phyloP scores from a whole-genome alignment of 208 protist genomes.

The Leptomonas seymouri region DNA sequence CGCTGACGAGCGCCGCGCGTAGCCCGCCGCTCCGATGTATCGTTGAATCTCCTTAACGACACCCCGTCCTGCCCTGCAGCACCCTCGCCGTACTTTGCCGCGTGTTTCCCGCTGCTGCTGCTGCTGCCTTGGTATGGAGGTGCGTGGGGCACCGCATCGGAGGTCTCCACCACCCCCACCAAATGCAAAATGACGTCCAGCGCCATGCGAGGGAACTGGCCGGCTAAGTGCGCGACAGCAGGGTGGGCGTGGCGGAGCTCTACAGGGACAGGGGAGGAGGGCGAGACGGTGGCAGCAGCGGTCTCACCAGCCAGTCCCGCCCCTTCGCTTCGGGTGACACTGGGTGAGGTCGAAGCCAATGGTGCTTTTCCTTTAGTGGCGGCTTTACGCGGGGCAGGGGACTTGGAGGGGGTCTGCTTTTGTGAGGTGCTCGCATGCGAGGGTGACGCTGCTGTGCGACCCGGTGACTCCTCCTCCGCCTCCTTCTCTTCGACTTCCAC shows the following conservation, averaged over 20 bases:
- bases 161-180: constrained; percentile 14
- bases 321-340: not conserved
- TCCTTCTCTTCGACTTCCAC: not conserved
- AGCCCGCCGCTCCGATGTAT: constrained; percentile 6
- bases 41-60: constrained; percentile 1
- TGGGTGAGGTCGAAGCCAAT: not conserved
- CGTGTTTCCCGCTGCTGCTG: not conserved
- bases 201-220: constrained; percentile 35
- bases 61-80: not conserved
- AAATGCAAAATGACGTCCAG: constrained; percentile 23
- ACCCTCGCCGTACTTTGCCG: not conserved
- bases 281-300: too few species aligned
- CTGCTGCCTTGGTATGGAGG: not conserved
- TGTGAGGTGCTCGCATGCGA: not conserved
- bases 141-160: constrained; percentile 12
- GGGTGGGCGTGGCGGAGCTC: constrained; percentile 25
- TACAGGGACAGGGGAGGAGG: not conserved
- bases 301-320: not conserved
- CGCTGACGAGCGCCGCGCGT: not conserved
- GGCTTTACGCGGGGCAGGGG: not conserved
- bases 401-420: not conserved
- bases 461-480: not conserved
- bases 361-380: constrained; percentile 1
- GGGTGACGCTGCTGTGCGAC: not conserved
- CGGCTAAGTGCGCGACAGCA: constrained; percentile 35